Percentiles rank a stretch among this genome's conserved stretches.
These are phyloP conservation scores for Porphyra umbilicalis DNA, from an alignment of 31 red algal genomes.

Conservation along the genomic window DNA sequence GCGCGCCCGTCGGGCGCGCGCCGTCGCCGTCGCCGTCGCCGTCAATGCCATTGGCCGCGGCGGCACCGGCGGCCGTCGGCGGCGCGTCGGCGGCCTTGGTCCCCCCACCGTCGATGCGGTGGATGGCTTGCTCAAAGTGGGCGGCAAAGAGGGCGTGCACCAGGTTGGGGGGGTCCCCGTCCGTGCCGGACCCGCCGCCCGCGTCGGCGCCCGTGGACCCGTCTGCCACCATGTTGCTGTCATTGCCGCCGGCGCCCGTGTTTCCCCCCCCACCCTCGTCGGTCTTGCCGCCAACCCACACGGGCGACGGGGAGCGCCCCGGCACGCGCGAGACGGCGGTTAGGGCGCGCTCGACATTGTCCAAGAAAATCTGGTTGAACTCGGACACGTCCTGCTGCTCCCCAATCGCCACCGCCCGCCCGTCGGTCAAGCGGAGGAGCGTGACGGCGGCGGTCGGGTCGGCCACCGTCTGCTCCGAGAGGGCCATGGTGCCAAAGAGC, in stretches of 20 bases:
- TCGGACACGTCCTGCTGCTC: constrained; percentile 89
- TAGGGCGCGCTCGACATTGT: constrained; percentile 70
- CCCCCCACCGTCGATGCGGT: not conserved
- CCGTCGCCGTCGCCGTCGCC: not conserved
- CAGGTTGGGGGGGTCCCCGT: not conserved
- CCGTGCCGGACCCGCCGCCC: not conserved
- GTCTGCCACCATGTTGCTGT: not conserved
- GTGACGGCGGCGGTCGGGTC: constrained; percentile 57
- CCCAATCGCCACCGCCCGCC: constrained; percentile 64
- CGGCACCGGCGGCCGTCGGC: not conserved
- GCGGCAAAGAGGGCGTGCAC: constrained; percentile 69
- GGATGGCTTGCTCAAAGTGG: constrained; percentile 40
- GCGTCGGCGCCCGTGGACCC: not conserved
- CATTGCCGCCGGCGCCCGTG: not conserved
- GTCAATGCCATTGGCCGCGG: not conserved
- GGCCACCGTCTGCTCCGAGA: constrained; percentile 57
- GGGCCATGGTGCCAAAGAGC: constrained; percentile 79
- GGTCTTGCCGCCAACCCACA: not conserved
- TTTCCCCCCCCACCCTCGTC: too few species aligned
- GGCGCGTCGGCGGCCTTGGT: too few species aligned
- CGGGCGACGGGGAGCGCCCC: not conserved
- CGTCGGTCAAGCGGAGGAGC: constrained; percentile 49
- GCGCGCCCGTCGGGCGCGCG: constrained; percentile 11
- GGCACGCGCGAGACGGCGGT: not conserved
- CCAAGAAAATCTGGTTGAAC: constrained; percentile 88